Evolutionary conservation across 2,329 filamentous ascomycete genomes (phyloP).

Genomic region (Fusarium nodosum): DNA sequence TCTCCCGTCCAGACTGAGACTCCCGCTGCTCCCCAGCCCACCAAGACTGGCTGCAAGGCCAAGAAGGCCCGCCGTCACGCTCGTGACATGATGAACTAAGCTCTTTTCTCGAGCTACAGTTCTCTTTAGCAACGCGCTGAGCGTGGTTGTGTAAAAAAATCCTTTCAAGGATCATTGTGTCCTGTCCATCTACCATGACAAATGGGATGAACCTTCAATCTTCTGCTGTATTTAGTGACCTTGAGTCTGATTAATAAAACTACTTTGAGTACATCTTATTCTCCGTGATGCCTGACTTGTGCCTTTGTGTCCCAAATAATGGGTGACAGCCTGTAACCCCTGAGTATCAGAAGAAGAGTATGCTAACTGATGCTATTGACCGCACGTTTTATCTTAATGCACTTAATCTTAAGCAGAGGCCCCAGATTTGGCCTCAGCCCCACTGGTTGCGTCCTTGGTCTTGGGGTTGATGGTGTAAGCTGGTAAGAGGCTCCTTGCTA

Average conservation of each 20-base stretch:
- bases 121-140: conserved; percentile 25
- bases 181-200: conserved; percentile 7
- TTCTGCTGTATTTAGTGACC: conserved; percentile 51
- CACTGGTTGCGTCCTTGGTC: too few species aligned
- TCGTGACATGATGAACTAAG: conserved; percentile 45
- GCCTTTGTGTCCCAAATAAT: too few species aligned
- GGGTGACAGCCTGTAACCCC: too few species aligned
- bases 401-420: too few species aligned
- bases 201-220: conserved; percentile 42
- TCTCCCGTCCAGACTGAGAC: conserved; percentile 30
- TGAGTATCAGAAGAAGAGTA: too few species aligned
- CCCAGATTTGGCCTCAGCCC: too few species aligned
- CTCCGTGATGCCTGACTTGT: neutral
- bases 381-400: too few species aligned
- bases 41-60: conserved; percentile 42
- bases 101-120: conserved; percentile 19
- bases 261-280: neutral
- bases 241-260: conserved; percentile 40
- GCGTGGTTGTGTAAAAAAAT: conserved; percentile 35
- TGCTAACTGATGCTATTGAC: too few species aligned
- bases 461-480: too few species aligned
- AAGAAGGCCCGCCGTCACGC: conserved; percentile 49
- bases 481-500: too few species aligned
- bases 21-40: conserved; percentile 32
- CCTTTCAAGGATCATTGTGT: conserved; percentile 34